A percentile compares a stretch with the other conserved stretches of the same genome.
These are phyloP conservation scores for Trichopus zeylanicus DNA, from an alignment of 116 monocot species.

Conservation along the genomic window DNA sequence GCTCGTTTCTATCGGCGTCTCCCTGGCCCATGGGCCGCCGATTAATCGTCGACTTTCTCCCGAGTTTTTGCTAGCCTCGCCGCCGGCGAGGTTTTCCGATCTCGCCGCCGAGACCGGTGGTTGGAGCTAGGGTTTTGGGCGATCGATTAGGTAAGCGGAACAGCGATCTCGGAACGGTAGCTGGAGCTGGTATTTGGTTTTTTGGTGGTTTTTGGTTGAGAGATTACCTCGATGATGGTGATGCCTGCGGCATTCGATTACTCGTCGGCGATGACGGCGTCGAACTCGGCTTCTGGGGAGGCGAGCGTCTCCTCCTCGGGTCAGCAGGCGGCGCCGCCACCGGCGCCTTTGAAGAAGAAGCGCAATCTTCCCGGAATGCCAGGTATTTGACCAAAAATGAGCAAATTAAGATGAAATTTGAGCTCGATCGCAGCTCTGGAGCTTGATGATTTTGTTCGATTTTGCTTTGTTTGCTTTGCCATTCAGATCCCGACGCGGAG, in stretches of 20 bases:
- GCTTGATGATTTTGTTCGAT: not conserved
- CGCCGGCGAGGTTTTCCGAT: not conserved
- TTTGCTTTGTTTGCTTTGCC: not conserved
- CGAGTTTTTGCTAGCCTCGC: not conserved
- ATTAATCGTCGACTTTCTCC: not conserved
- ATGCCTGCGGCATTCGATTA: constrained; percentile 15
- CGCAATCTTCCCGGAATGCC: constrained; percentile 38
- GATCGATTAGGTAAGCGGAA: not conserved
- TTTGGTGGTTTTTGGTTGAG: not conserved
- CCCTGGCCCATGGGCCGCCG: not conserved
- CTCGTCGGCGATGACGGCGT: constrained; percentile 18
- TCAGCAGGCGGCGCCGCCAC: constrained; percentile 7
- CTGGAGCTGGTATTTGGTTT: not conserved
- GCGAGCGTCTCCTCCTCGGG: constrained; percentile 20
- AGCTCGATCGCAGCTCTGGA: not conserved
- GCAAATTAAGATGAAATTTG: too few species aligned
- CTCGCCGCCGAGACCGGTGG: too few species aligned
- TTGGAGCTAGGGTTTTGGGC: not conserved
- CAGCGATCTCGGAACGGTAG: not conserved
- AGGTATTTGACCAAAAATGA: constrained; percentile 7
- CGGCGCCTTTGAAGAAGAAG: constrained; percentile 16
- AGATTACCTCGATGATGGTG: not conserved
- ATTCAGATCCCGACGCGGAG: constrained; percentile 74
- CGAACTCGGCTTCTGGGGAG: constrained; percentile 28
- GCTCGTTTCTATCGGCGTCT: not conserved